Conservation (phyloP, 768 basidiomycete species). For the Rhizopogon rudus region DNA sequence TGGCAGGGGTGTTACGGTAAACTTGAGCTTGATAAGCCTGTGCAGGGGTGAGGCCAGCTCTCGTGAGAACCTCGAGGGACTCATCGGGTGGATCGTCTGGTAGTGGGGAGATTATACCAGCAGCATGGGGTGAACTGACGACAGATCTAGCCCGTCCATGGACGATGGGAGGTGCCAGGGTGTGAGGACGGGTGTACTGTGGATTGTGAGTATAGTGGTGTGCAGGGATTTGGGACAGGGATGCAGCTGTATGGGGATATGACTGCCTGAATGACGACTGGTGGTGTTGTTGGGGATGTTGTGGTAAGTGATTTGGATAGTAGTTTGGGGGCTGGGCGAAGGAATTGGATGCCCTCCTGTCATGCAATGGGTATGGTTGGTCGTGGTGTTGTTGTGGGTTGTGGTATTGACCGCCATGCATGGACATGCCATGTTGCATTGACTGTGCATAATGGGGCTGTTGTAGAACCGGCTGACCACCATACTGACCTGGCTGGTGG, state of each 20-base stretch:
- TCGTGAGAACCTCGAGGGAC: constrained; percentile 37
- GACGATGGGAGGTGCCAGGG: constrained; percentile 36
- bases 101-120: constrained; percentile 40
- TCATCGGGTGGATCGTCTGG: constrained; percentile 49
- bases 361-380: constrained; percentile 34
- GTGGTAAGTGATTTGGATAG: constrained; percentile 8
- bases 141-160: constrained; percentile 48
- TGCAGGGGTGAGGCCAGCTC: constrained; percentile 62
- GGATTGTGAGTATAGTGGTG: constrained; percentile 12
- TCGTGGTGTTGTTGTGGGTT: constrained; percentile 23
- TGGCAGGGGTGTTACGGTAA: constrained; percentile 41
- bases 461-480: constrained; percentile 8
- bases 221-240: constrained; percentile 15
- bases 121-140: constrained; percentile 35
- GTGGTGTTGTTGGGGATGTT: constrained; percentile 15
- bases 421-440: constrained; percentile 9
- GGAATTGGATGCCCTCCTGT: constrained; percentile 45
- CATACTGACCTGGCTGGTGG: constrained; percentile 13
- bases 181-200: constrained; percentile 16
- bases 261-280: constrained; percentile 32
- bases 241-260: constrained; percentile 29
- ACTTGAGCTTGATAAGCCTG: constrained; percentile 82
- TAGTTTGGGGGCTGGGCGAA: constrained; percentile 25
- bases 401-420: constrained; percentile 17
- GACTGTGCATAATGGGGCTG: constrained; percentile 12